phyloP scores from a whole-genome alignment of 495 filamentous ascomycete genomes.

The Penicillium subrubescens region DNA sequence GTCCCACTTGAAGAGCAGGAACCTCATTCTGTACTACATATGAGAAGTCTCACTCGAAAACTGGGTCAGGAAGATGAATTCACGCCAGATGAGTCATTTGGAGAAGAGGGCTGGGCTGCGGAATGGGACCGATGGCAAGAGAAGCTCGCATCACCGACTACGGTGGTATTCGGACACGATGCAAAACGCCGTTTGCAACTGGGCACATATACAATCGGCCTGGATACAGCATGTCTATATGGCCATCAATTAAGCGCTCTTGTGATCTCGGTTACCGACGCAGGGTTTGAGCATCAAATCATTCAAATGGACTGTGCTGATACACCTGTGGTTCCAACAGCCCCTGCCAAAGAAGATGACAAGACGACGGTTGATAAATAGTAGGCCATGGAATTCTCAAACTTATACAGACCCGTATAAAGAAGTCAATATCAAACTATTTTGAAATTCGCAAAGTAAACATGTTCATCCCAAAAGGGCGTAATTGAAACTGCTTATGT shows the following conservation, averaged over 20 bases:
- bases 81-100: constrained; percentile 11
- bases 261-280: constrained; percentile 16
- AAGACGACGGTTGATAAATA: background rate
- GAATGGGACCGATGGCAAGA: constrained; percentile 32
- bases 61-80: background rate
- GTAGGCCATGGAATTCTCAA: background rate
- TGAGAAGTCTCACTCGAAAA: constrained; percentile 64
- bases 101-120: constrained; percentile 27
- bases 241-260: constrained; percentile 26
- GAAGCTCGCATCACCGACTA: constrained; percentile 13
- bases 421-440: no score
- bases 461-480: background rate
- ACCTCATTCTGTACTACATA: constrained; percentile 76
- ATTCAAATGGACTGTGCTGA: constrained; percentile 29
- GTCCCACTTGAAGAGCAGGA: constrained; percentile 67
- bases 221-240: constrained; percentile 31
- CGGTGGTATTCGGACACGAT: constrained; percentile 33
- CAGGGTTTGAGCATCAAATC: constrained; percentile 16
- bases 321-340: constrained; percentile 12
- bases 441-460: background rate
- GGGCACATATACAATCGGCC: constrained; percentile 26
- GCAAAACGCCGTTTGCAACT: constrained; percentile 29
- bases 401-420: no score
- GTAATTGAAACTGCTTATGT: background rate
- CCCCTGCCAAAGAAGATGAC: background rate